A percentile compares a stretch with the other conserved stretches of the same genome.
Conservation (phyloP, 306 rosid genomes). For the Cyclanthera cordifolia region DNA sequence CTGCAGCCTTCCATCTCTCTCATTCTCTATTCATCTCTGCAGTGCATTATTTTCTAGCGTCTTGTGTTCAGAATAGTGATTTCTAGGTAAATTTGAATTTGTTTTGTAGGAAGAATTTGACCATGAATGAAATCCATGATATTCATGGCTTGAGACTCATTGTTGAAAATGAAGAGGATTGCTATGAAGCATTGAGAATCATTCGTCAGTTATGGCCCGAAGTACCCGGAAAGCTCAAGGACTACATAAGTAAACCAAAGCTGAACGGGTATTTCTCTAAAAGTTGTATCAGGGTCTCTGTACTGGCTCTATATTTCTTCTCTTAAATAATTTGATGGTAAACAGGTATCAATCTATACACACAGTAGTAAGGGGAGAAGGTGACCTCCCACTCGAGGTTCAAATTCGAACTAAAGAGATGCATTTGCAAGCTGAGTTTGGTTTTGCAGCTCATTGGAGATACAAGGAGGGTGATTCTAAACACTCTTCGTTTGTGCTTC, state of each 20-base stretch:
- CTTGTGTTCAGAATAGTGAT: not conserved
- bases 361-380: constrained; percentile 83
- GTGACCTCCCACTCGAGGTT: constrained; percentile 67
- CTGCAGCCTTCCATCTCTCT: constrained; percentile 15
- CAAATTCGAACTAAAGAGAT: constrained; percentile 85
- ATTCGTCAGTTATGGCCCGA: constrained; percentile 76
- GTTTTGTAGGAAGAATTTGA: constrained; percentile 61
- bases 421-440: constrained; percentile 95
- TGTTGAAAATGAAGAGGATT: constrained; percentile 80
- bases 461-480: constrained; percentile 93
- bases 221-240: constrained; percentile 81
- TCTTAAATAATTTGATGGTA: constrained; percentile 18
- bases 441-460: constrained; percentile 99
- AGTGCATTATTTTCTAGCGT: not conserved
- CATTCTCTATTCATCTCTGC: not conserved
- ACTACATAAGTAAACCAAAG: constrained; percentile 70
- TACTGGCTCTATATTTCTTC: not conserved
- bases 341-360: constrained; percentile 79
- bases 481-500: constrained; percentile 82
- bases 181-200: constrained; percentile 57
- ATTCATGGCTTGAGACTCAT: constrained; percentile 86
- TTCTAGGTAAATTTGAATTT: not conserved
- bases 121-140: constrained; percentile 81
- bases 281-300: not conserved
- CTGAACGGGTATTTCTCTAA: constrained; percentile 56